phyloP scores from a whole-genome alignment of 345 rosid genomes.

The Nasturtium officinale region DNA sequence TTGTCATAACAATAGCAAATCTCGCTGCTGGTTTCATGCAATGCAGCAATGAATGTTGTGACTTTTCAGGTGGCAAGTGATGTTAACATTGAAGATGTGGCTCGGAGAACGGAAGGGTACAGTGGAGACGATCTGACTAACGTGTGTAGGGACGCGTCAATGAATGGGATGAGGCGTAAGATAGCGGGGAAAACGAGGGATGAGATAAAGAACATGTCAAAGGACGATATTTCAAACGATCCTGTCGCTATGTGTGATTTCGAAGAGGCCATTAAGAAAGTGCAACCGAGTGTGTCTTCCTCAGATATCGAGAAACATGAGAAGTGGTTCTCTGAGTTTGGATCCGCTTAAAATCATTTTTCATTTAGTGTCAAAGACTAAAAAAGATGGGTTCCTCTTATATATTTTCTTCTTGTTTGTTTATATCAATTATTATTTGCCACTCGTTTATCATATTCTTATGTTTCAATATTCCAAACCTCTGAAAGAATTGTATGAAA shows the following conservation, averaged over 20 bases:
- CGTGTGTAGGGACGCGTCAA: conserved; percentile 95
- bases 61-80: conserved; percentile 73
- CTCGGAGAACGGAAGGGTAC: conserved; percentile 87
- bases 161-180: conserved; percentile 99
- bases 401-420: conserved; percentile 11
- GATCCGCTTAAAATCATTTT: conserved; percentile 64
- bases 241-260: conserved; percentile 99
- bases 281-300: conserved; percentile 92
- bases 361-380: neutral
- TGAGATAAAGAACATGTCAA: conserved; percentile 97
- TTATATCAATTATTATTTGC: conserved; percentile 25
- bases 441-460: conserved; percentile 9
- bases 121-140: conserved; percentile 99
- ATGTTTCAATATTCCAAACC: conserved; percentile 1
- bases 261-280: conserved; percentile 91
- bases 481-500: neutral
- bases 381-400: neutral
- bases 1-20: conserved; percentile 7
- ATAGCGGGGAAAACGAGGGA: conserved; percentile 98
- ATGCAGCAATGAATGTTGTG: conserved; percentile 8
- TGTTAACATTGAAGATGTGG: conserved; percentile 89
- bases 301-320: conserved; percentile 94
- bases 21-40: neutral
- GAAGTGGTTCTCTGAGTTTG: conserved; percentile 94
- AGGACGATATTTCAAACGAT: conserved; percentile 96